Conservation (phyloP, 2,329 filamentous ascomycete species). For the Gliomastix tumulicola region DNA sequence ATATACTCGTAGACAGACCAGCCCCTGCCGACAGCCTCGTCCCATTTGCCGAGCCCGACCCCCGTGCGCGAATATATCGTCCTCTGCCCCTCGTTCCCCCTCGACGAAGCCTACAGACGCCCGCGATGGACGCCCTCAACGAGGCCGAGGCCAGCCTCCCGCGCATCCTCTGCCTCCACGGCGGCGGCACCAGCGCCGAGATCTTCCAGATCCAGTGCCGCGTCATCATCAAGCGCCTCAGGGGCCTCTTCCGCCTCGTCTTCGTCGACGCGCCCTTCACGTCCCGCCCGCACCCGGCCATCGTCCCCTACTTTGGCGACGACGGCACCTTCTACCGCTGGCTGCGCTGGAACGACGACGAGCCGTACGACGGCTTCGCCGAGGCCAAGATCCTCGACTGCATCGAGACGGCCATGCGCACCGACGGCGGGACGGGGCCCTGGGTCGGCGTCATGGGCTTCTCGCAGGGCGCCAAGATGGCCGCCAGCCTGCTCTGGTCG, state of each 20-base stretch:
- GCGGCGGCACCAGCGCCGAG: conserved; percentile 65
- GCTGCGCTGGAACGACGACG: conserved; percentile 56
- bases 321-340: conserved; percentile 58
- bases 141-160: too few relatives aligned
- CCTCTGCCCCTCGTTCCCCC: too few relatives aligned
- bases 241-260: conserved; percentile 58
- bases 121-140: not conserved
- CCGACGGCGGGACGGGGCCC: conserved; percentile 45
- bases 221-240: conserved; percentile 36
- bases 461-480: conserved; percentile 59
- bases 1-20: too few relatives aligned
- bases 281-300: conserved; percentile 53
- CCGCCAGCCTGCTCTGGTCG: conserved; percentile 49
- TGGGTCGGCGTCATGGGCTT: conserved; percentile 60
- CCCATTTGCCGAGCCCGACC: too few relatives aligned
- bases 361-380: conserved; percentile 37
- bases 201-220: conserved; percentile 67
- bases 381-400: conserved; percentile 29
- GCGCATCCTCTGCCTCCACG: conserved; percentile 74
- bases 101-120: too few relatives aligned
- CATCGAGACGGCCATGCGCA: conserved; percentile 40
- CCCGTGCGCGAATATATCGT: too few relatives aligned
- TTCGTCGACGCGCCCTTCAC: conserved; percentile 66
- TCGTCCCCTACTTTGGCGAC: conserved; percentile 57
- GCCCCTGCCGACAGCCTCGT: too few relatives aligned